A percentile compares a stretch with the other conserved stretches of the same genome.
phyloP scores from a whole-genome alignment of 1,284 basidiomycete genomes.

The Singerocomus inundabilis region DNA sequence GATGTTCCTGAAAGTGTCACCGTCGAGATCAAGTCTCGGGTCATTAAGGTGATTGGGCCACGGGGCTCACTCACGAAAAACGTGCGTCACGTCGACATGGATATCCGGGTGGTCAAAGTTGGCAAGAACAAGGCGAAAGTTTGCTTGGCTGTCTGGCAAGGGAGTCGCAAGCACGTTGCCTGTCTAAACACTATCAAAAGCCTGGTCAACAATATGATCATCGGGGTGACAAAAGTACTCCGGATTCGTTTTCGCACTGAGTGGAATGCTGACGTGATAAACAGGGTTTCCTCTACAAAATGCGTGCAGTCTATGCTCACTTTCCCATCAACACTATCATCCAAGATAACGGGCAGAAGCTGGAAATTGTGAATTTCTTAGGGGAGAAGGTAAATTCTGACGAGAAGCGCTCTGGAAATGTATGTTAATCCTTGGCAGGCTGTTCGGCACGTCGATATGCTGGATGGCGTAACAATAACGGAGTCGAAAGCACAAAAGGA shows the following conservation, averaged over 20 bases:
- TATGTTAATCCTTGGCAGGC: conserved; percentile 47
- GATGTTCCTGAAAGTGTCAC: conserved; percentile 84
- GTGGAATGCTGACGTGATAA: conserved; percentile 3
- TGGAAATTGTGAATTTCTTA: conserved; percentile 99
- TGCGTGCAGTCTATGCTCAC: conserved; percentile 99
- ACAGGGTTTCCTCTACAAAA: conserved; percentile 99
- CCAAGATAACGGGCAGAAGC: conserved; percentile 70
- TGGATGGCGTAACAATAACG: conserved; percentile 82
- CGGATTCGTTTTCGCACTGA: not conserved
- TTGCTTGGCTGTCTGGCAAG: conserved; percentile 96
- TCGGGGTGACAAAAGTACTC: conserved; percentile 84
- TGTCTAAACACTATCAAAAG: conserved; percentile 96
- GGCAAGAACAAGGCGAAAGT: conserved; percentile 71
- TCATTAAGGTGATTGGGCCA: conserved; percentile 88
- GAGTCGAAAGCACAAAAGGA: conserved; percentile 98
- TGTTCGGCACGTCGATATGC: conserved; percentile 91
- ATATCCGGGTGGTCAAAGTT: conserved; percentile 81
- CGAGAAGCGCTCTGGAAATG: not conserved
- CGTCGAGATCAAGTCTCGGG: conserved; percentile 83
- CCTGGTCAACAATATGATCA: conserved; percentile 97
- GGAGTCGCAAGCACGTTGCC: conserved; percentile 96
- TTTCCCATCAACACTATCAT: conserved; percentile 99
- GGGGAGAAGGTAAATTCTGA: conserved; percentile 76
- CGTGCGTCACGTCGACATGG: conserved; percentile 95
- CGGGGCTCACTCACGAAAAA: conserved; percentile 89